Conservation (phyloP, 2,329 filamentous ascomycete species). For the Pseudocercospora musae region DNA sequence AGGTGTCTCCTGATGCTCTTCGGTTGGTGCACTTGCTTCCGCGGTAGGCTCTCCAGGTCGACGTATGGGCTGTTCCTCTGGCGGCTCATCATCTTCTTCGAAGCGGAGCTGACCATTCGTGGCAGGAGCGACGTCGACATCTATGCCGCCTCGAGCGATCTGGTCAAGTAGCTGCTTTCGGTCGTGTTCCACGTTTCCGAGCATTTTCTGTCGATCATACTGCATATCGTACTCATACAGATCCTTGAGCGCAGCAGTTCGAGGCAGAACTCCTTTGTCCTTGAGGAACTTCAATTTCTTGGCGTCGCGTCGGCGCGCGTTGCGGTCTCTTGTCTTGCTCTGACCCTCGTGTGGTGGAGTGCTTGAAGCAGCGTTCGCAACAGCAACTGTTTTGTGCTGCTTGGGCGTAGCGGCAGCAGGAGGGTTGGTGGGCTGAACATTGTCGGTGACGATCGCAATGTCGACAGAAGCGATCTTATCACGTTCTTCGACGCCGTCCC, state of each 20-base stretch:
- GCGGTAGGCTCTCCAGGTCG: not conserved
- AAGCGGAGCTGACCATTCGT: not conserved
- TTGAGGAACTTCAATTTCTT: slow-evolving; percentile 54
- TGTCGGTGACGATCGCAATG: not conserved
- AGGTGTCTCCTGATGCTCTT: slow-evolving; percentile 22
- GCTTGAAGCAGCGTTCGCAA: not conserved
- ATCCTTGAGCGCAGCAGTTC: slow-evolving; percentile 51
- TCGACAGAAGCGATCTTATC: not conserved
- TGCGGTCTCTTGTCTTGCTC: slow-evolving; percentile 31
- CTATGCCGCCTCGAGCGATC: slow-evolving; percentile 17
- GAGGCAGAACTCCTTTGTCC: slow-evolving; percentile 50
- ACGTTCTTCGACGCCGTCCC: slow-evolving; percentile 21
- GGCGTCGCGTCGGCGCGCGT: slow-evolving; percentile 51
- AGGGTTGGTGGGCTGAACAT: not conserved
- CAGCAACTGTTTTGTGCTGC: not conserved
- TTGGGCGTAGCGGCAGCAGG: not conserved
- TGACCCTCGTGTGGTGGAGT: slow-evolving; percentile 1
- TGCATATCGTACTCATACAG: slow-evolving; percentile 31
- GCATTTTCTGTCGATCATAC: slow-evolving; percentile 13
- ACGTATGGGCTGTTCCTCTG: slow-evolving; percentile 5
- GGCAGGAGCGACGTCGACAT: not conserved
- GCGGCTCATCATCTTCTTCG: slow-evolving; percentile 10
- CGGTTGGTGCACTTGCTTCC: slow-evolving; percentile 8
- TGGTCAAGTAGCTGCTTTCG: slow-evolving; percentile 17
- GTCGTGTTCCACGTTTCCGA: slow-evolving; percentile 8